Conservation (phyloP, 441 rosid species). For the Croton laevigatus region DNA sequence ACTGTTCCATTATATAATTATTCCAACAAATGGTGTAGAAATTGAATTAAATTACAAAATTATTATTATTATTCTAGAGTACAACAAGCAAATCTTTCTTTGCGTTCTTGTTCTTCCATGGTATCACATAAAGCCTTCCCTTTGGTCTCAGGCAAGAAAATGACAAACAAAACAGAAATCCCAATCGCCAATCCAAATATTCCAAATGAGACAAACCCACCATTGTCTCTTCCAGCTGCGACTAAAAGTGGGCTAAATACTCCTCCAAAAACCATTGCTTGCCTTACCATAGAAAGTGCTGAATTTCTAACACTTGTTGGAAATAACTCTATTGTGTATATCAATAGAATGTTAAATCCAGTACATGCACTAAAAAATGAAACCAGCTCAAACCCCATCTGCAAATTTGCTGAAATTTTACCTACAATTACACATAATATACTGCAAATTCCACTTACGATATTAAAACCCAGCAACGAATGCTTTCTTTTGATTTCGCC, state of each 20-base stretch:
- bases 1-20: no score
- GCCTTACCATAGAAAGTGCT: slow-evolving; percentile 61
- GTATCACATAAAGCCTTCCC: slow-evolving; percentile 52
- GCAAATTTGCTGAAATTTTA: slow-evolving; percentile 21
- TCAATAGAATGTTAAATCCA: slow-evolving; percentile 36
- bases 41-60: no score
- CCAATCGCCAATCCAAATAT: slow-evolving; percentile 55
- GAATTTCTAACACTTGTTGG: slow-evolving; percentile 80
- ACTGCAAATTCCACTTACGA: slow-evolving; percentile 47
- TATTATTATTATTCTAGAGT: no score
- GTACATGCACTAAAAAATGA: slow-evolving; percentile 59
- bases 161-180: slow-evolving; percentile 44
- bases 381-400: slow-evolving; percentile 48
- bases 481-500: slow-evolving; percentile 40
- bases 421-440: slow-evolving; percentile 36
- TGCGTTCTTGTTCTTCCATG: slow-evolving; percentile 63
- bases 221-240: slow-evolving; percentile 43
- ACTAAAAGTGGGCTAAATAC: slow-evolving; percentile 58
- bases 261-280: slow-evolving; percentile 62
- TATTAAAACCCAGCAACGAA: slow-evolving; percentile 43
- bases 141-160: slow-evolving; percentile 59
- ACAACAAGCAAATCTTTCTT: slow-evolving; percentile 12
- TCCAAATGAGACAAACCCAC: slow-evolving; percentile 41
- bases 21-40: no score
- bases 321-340: slow-evolving; percentile 65